These are phyloP conservation scores for Huntiella omanensis DNA, from an alignment of 2,329 filamentous ascomycete species.

Conservation along the genomic window DNA sequence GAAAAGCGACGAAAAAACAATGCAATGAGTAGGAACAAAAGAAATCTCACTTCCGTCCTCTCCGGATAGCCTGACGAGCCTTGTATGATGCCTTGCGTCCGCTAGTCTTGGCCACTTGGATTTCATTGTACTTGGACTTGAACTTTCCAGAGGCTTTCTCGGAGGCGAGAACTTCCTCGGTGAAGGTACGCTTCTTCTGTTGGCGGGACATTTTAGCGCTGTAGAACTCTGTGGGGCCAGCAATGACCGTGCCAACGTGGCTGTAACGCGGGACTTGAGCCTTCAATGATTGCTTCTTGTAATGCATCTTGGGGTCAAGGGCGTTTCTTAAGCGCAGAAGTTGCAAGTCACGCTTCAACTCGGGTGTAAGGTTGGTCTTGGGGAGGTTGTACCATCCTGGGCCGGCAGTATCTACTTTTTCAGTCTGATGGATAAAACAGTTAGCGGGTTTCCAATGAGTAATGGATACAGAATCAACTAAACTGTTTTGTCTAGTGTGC, in stretches of 20 bases:
- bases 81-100: constrained; percentile 74
- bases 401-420: constrained; percentile 41
- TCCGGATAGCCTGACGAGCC: constrained; percentile 3
- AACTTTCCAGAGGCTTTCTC: constrained; percentile 33
- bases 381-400: constrained; percentile 76
- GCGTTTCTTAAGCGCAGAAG: constrained; percentile 76
- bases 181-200: constrained; percentile 70
- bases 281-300: constrained; percentile 45
- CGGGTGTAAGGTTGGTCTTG: constrained; percentile 62
- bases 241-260: constrained; percentile 72
- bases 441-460: too few species aligned
- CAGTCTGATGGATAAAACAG: background rate
- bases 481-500: background rate
- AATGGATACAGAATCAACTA: too few species aligned
- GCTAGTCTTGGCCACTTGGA: constrained; percentile 64
- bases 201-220: constrained; percentile 66
- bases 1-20: background rate
- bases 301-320: constrained; percentile 73
- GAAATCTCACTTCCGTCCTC: constrained; percentile 2
- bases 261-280: constrained; percentile 57
- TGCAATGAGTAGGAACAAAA: background rate
- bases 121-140: constrained; percentile 70
- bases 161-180: constrained; percentile 61
- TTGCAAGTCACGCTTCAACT: constrained; percentile 78
- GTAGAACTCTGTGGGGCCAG: constrained; percentile 77